Percentiles rank a stretch among this genome's conserved stretches.
phyloP scores from a whole-genome alignment of 2,329 filamentous ascomycete species.

The Scedosporium minutisporum region DNA sequence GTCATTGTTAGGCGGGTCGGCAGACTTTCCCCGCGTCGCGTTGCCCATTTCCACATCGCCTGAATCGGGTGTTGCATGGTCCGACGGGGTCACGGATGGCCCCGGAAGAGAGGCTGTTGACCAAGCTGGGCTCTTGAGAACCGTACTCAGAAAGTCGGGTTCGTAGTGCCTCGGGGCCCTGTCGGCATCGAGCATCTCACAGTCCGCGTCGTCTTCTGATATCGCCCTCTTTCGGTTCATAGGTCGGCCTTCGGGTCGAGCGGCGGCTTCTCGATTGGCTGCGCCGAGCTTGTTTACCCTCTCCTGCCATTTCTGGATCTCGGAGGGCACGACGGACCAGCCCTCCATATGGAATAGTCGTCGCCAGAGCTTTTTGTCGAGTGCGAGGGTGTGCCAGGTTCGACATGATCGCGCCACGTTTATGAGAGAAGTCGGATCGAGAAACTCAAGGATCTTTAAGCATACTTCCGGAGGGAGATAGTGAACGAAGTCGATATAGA shows the following conservation, averaged over 20 bases:
- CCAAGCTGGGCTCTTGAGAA: conserved; percentile 19
- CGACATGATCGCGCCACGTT: conserved; percentile 70
- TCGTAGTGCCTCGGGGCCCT: conserved; percentile 16
- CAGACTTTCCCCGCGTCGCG: neutral
- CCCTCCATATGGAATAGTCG: conserved; percentile 74
- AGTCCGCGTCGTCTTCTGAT: neutral
- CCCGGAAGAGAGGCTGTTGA: conserved; percentile 2
- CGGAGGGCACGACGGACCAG: conserved; percentile 62
- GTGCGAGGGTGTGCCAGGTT: conserved; percentile 69
- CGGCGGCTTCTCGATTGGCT: neutral
- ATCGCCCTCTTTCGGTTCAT: neutral
- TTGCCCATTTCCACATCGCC: neutral
- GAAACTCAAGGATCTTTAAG: conserved; percentile 76
- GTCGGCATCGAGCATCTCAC: conserved; percentile 24
- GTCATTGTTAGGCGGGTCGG: neutral
- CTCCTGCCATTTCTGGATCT: conserved; percentile 37
- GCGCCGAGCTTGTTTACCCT: neutral
- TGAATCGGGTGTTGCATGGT: neutral
- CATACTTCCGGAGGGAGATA: conserved; percentile 86
- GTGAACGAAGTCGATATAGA: conserved; percentile 86
- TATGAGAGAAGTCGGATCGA: conserved; percentile 72
- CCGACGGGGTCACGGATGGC: neutral
- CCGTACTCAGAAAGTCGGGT: conserved; percentile 10
- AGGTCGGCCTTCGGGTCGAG: neutral
- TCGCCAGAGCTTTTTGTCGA: conserved; percentile 83